phyloP scores from a whole-genome alignment of 2,329 filamentous ascomycete species.

The Penicillium frequentans region DNA sequence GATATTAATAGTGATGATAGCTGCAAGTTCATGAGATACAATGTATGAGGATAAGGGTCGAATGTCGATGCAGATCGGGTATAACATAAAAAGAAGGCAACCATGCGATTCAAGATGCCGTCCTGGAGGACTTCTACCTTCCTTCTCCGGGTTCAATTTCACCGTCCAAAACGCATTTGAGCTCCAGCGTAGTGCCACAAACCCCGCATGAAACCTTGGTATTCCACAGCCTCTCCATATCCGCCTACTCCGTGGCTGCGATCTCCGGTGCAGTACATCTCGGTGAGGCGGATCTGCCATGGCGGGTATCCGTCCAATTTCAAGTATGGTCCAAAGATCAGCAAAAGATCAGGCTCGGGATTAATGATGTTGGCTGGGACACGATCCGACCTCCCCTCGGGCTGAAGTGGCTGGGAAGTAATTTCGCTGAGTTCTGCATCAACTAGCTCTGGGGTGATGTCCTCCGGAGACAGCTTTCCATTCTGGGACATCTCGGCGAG shows the following conservation, averaged over 20 bases:
- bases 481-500: constrained; percentile 92
- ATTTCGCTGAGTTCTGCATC: constrained; percentile 79
- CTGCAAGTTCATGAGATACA: neutral
- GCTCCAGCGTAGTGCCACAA: constrained; percentile 82
- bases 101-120: neutral
- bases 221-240: constrained; percentile 64
- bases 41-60: neutral
- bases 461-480: constrained; percentile 74
- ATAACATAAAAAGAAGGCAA: constrained; percentile 6
- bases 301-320: constrained; percentile 90
- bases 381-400: constrained; percentile 5
- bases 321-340: constrained; percentile 82
- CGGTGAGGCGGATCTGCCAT: constrained; percentile 92
- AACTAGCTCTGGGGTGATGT: constrained; percentile 83
- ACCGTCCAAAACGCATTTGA: constrained; percentile 80
- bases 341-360: constrained; percentile 83
- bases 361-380: constrained; percentile 55
- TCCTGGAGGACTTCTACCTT: neutral
- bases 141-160: neutral
- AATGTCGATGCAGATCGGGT: constrained; percentile 9
- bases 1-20: neutral
- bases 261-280: constrained; percentile 72
- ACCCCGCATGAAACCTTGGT: constrained; percentile 87
- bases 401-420: constrained; percentile 32
- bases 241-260: constrained; percentile 38